phyloP scores from a whole-genome alignment of 1,139 yeast species.

The Magnusiomyces fungicola region DNA sequence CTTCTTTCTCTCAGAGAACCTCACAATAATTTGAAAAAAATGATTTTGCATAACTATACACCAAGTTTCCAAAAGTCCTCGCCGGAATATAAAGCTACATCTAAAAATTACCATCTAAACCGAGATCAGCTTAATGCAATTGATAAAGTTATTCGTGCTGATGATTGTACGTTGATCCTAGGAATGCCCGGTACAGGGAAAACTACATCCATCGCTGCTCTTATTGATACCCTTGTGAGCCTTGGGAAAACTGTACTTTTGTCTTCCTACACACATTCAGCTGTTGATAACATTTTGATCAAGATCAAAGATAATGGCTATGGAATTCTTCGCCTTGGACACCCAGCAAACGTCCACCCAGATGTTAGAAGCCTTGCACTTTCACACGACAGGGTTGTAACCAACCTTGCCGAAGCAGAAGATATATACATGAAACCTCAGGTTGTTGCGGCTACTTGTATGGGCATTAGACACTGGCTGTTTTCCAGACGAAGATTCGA shows the following conservation, averaged over 20 bases:
- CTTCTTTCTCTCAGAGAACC: neutral
- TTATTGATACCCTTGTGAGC: slow-evolving; percentile 53
- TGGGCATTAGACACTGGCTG: slow-evolving; percentile 55
- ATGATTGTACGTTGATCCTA: slow-evolving; percentile 71
- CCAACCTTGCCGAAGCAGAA: slow-evolving; percentile 28
- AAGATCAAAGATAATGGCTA: slow-evolving; percentile 51
- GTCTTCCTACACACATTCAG: slow-evolving; percentile 89
- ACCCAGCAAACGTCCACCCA: slow-evolving; percentile 48
- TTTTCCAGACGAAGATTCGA: slow-evolving; percentile 62
- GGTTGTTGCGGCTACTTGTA: slow-evolving; percentile 84
- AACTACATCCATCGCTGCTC: slow-evolving; percentile 79
- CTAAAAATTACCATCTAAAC: slow-evolving; percentile 41
- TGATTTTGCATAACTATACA: neutral
- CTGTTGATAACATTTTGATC: slow-evolving; percentile 83
- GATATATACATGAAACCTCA: slow-evolving; percentile 53
- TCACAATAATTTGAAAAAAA: neutral
- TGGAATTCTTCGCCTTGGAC: slow-evolving; percentile 37
- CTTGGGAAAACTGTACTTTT: slow-evolving; percentile 63
- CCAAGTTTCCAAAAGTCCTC: slow-evolving; percentile 9
- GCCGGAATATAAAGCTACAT: slow-evolving; percentile 8
- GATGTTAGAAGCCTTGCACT: slow-evolving; percentile 46
- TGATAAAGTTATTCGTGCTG: slow-evolving; percentile 51
- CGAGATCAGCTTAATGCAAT: slow-evolving; percentile 66
- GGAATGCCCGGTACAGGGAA: slow-evolving; percentile 99
- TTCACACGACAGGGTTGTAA: slow-evolving; percentile 29